Evolutionary conservation across 2,329 filamentous ascomycete species (phyloP), one percentile per base, ranked within the genome.

Genomic region (Fulvia fulva): DNA sequence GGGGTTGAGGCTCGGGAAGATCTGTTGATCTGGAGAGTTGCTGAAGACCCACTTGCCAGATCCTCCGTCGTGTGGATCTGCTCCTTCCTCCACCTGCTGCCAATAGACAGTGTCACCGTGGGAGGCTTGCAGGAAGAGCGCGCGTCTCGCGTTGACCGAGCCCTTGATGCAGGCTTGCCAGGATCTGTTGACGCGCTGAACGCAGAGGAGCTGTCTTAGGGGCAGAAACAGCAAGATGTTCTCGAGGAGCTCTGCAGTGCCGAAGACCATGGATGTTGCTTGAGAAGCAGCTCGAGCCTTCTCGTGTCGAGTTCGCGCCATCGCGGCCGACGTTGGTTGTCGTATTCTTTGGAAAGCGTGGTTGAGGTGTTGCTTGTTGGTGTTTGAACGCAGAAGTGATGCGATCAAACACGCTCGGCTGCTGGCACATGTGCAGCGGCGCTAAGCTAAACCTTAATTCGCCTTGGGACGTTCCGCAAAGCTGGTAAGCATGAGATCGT

Each of bases 161-260:
- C 34, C 32, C 23, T 44, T 50, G 46, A 56, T 51, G n/a, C 22
- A 16, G 4, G 32, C 23, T 5, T 51, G 25, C 19, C 12, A 56
- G 46, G 26, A 19, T 37, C 30, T 51, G 46, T 46, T 54, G 34
- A 60, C 44, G 1, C 54, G 45, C 32, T 60, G 58, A 22, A 51
- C 28, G 14, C 30, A 22, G 28, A 57, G 34, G 11, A 60, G 34
- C 7, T 55, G 32, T 22, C 45, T 34, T 16, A 55, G 43, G 1
- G 58, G 45, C 8, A 57, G 44, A n/a, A 30, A 32, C 4, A 60
- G 23, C 6, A 57, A 21, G 43, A 57, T 57, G 5, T 45, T n/a
- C 25, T 60, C 54, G 28, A 60, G 50, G 6, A 57, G 54, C 51
- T 57, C 58, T 22, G 25, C 50, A 9, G 58, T 57, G 44, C 14